Evolutionary conservation across 2,329 filamentous ascomycete species (phyloP).

Genomic region (Monosporascus sp.): DNA sequence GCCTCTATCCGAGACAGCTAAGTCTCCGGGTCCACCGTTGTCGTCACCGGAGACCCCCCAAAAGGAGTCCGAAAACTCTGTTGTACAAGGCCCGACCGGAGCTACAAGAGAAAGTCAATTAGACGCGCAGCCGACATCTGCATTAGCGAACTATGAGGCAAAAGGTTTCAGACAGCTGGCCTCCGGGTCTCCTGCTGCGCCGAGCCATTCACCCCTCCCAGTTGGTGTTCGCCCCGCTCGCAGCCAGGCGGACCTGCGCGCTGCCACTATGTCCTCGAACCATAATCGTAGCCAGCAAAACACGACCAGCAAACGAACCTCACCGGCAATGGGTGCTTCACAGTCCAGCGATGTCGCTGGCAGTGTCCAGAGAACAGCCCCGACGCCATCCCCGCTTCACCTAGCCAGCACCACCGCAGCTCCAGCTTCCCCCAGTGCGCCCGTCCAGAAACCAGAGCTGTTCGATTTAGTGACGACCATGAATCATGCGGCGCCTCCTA

Average conservation of each 20-base stretch:
- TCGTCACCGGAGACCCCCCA: background rate
- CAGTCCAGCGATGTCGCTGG: background rate
- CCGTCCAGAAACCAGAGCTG: conserved; percentile 10
- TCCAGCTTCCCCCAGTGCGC: conserved; percentile 6
- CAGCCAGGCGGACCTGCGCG: background rate
- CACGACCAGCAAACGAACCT: background rate
- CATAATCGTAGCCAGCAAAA: background rate
- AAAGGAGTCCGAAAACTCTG: background rate
- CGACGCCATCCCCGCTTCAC: background rate
- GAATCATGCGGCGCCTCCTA: conserved; percentile 7
- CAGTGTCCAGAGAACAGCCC: background rate
- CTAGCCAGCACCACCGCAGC: background rate
- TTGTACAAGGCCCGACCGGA: background rate
- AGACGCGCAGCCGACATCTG: background rate
- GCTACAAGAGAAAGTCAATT: background rate
- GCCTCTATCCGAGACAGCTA: background rate
- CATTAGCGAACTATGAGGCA: background rate
- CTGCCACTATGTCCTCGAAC: background rate
- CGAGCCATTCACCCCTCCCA: background rate
- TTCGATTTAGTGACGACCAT: conserved; percentile 11
- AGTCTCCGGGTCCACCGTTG: background rate
- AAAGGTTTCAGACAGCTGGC: background rate
- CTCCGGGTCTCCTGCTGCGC: background rate
- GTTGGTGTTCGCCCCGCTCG: background rate
- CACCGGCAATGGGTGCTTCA: background rate